A percentile compares a stretch with the other conserved stretches of the same genome.
phyloP scores from a whole-genome alignment of 83 land plant genomes.

The Diphasiastrum complanatum region DNA sequence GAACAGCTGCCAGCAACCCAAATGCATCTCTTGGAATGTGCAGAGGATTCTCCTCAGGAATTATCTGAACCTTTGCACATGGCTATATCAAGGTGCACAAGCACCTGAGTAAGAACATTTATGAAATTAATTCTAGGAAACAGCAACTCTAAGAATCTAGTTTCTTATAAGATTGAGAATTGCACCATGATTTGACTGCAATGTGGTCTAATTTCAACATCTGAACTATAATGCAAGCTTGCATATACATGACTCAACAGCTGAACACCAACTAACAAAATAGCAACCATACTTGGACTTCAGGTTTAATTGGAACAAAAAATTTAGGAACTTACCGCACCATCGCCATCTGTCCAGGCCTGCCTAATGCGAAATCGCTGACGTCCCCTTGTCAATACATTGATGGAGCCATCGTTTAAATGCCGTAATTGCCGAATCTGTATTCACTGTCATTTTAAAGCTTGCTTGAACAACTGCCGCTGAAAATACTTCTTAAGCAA shows the following conservation, averaged over 20 bases:
- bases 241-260: not conserved
- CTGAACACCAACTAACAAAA: too few species aligned
- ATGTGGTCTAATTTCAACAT: too few species aligned
- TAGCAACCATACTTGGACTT: too few species aligned
- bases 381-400: constrained; percentile 83
- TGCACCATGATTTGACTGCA: too few species aligned
- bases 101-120: not conserved
- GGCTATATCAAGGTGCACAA: constrained; percentile 33
- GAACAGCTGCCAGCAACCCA: constrained; percentile 38
- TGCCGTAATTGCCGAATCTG: constrained; percentile 82
- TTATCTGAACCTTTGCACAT: constrained; percentile 68
- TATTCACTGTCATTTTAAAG: not conserved
- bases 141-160: not conserved
- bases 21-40: constrained; percentile 69
- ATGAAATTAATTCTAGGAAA: not conserved
- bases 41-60: constrained; percentile 64
- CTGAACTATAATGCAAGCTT: not conserved
- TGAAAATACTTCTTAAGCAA: too few species aligned
- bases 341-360: constrained; percentile 75
- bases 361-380: constrained; percentile 69
- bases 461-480: too few species aligned
- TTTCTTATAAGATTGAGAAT: too few species aligned
- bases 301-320: too few species aligned
- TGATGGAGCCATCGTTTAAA: constrained; percentile 77
- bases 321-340: constrained; percentile 46